A percentile compares a stretch with the other conserved stretches of the same genome.
These are phyloP conservation scores for Striga asiatica DNA, from an alignment of 257 asterid genomes.

Conservation along the genomic window DNA sequence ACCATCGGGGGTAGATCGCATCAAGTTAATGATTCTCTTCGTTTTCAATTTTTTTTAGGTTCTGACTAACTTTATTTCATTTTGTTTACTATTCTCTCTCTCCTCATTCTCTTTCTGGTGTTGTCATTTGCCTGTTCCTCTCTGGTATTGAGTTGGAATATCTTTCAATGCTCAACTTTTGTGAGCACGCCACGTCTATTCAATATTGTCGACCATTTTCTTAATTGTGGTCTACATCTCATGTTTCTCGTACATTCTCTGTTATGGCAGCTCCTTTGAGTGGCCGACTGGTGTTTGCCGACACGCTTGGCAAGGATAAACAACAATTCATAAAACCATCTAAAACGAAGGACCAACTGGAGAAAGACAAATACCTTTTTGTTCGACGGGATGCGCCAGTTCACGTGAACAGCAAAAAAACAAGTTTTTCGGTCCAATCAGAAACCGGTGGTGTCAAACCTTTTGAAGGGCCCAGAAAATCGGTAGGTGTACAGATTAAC, in stretches of 20 bases:
- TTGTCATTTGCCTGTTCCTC: neutral
- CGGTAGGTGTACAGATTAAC: conserved; percentile 34
- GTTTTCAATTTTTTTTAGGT: neutral
- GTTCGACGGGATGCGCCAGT: conserved; percentile 61
- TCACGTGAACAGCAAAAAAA: conserved; percentile 35
- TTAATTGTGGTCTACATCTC: conserved; percentile 23
- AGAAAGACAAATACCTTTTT: conserved; percentile 46
- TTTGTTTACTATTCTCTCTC: too few species aligned
- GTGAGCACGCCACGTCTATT: conserved; percentile 15
- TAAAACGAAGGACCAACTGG: conserved; percentile 34
- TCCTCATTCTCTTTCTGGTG: too few species aligned
- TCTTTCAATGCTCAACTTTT: conserved; percentile 26
- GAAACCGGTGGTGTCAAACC: conserved; percentile 22
- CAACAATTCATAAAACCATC: conserved; percentile 17
- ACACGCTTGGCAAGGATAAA: conserved; percentile 32
- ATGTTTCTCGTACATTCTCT: conserved; percentile 6
- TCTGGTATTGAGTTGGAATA: neutral
- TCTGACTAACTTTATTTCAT: neutral
- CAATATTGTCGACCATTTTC: neutral
- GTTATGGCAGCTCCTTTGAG: conserved; percentile 36
- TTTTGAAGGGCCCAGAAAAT: conserved; percentile 26
- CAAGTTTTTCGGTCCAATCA: conserved; percentile 24
- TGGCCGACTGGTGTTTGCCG: conserved; percentile 44
- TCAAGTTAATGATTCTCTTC: neutral
- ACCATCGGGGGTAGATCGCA: too few species aligned